Evolutionary conservation across 495 filamentous ascomycete genomes (phyloP).

Genomic region (Parmelia sp.): DNA sequence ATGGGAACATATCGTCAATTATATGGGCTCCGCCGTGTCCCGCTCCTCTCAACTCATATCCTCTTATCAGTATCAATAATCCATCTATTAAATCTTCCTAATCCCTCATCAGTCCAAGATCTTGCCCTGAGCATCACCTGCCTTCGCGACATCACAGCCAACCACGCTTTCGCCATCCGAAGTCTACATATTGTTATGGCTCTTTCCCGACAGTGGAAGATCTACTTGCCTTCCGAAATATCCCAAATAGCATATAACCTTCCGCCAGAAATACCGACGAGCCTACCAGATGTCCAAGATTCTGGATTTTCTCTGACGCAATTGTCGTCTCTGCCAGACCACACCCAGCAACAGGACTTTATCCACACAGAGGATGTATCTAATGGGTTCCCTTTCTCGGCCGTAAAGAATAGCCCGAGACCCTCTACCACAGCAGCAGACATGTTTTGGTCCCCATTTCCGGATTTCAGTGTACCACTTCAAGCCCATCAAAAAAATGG

Average conservation of each 20-base stretch:
- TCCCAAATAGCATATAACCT: not conserved
- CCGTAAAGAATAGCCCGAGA: not conserved
- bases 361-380: not conserved
- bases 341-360: not conserved
- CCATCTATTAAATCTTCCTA: conserved; percentile 32
- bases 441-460: conserved; percentile 28
- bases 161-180: conserved; percentile 22
- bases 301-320: not conserved
- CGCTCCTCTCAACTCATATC: conserved; percentile 29
- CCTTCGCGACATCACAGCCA: conserved; percentile 27
- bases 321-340: not conserved
- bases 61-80: conserved; percentile 33
- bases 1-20: conserved; percentile 25
- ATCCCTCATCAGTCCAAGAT: conserved; percentile 15
- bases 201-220: conserved; percentile 30
- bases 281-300: not conserved
- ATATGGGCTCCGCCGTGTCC: conserved; percentile 29
- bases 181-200: conserved; percentile 24
- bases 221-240: conserved; percentile 27
- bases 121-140: conserved; percentile 24
- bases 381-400: not conserved
- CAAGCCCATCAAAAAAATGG: not conserved
- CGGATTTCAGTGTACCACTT: conserved; percentile 24
- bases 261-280: not conserved
- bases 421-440: not conserved